phyloP scores from a whole-genome alignment of 768 basidiomycete genomes.

The Boletus speciosus region DNA sequence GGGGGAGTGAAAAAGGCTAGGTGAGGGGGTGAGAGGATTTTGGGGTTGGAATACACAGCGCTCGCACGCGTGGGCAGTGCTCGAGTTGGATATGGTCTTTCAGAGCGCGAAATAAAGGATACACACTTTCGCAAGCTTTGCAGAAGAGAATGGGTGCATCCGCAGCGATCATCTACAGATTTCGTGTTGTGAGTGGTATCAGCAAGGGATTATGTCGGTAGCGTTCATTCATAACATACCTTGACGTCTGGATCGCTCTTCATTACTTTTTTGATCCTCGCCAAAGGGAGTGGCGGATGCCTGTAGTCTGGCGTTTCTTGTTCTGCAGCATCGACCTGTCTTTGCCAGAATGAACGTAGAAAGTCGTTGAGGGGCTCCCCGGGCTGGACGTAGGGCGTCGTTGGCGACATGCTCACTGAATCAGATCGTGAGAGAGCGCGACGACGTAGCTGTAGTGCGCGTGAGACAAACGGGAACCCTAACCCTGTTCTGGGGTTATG shows the following conservation, averaged over 20 bases:
- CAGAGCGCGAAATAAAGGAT: neutral
- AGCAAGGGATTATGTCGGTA: neutral
- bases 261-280: slow-evolving; percentile 98
- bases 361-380: slow-evolving; percentile 88
- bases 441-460: neutral
- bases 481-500: slow-evolving; percentile 24
- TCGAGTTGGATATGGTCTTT: neutral
- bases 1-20: no score
- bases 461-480: slow-evolving; percentile 16
- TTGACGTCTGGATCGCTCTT: slow-evolving; percentile 97
- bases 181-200: slow-evolving; percentile 1
- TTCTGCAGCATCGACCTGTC: slow-evolving; percentile 83
- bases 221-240: slow-evolving; percentile 44
- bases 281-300: slow-evolving; percentile 86
- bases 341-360: slow-evolving; percentile 84
- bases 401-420: slow-evolving; percentile 28
- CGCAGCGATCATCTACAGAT: slow-evolving; percentile 88
- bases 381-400: slow-evolving; percentile 69
- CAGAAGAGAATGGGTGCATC: slow-evolving; percentile 96
- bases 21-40: no score
- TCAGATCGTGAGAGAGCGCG: slow-evolving; percentile 19
- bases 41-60: neutral
- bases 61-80: neutral
- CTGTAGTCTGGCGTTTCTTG: slow-evolving; percentile 85
- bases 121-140: slow-evolving; percentile 97